phyloP scores from a whole-genome alignment of 2,329 filamentous ascomycete species.

The Colletotrichum salicis region DNA sequence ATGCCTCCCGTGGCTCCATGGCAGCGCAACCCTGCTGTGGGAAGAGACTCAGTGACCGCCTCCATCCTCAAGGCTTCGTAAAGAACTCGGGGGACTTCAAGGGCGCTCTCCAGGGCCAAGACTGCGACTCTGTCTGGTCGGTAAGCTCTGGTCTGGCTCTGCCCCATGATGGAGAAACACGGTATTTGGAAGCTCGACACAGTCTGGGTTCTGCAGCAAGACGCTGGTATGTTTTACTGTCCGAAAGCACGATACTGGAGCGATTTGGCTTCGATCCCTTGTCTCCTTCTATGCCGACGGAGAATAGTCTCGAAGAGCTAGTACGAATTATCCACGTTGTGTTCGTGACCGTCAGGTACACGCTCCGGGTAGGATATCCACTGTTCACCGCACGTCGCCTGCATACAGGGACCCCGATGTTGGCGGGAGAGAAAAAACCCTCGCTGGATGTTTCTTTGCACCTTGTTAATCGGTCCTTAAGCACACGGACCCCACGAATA shows the following conservation, averaged over 20 bases:
- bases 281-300: conserved; percentile 14
- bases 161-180: conserved; percentile 16
- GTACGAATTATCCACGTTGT: conserved; percentile 21
- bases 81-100: conserved; percentile 1
- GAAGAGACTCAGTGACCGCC: conserved; percentile 5
- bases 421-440: conserved; percentile 22
- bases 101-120: conserved; percentile 24
- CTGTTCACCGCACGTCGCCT: conserved; percentile 33
- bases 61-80: not conserved
- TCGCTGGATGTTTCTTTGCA: not conserved
- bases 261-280: conserved; percentile 18
- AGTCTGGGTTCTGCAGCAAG: conserved; percentile 9
- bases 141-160: conserved; percentile 8
- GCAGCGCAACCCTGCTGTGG: conserved; percentile 12
- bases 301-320: conserved; percentile 23
- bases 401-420: conserved; percentile 32
- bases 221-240: conserved; percentile 1
- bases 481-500: conserved; percentile 16
- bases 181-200: conserved; percentile 10
- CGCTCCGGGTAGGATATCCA: conserved; percentile 23
- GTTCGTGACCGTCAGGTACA: conserved; percentile 12
- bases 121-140: conserved; percentile 12
- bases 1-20: conserved; percentile 24
- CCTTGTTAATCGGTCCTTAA: conserved; percentile 5
- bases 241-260: not conserved